Base-by-base conservation (phyloP, 2,329 filamentous ascomycete species). In the Juglanconis sp. region DNA sequence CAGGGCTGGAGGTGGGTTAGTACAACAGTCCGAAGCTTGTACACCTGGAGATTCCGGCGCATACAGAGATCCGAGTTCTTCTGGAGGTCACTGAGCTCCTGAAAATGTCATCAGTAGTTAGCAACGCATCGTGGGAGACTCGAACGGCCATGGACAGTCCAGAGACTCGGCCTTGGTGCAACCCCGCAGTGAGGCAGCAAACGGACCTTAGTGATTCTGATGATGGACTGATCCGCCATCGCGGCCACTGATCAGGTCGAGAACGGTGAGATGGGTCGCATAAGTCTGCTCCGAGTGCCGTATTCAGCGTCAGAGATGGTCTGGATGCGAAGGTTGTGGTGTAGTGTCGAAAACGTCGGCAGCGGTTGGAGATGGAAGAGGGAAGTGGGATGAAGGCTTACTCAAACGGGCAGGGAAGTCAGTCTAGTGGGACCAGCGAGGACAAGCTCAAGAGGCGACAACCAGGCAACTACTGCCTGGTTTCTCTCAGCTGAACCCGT, bases 31-130 rank as follows among this genome's bases (percentile, higher is more conserved):
- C 32, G 34, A 38, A 17, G 34, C 35, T 38, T 59, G 48, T 46
- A 56, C 11, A 6, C 5, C 15, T 24, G 46, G 46, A 40, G 34
- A 8, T 24, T 40, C n/a, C n/a, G 35, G 53, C 31, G 54, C 87
- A 69, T 81, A 94, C 90, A 96, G 38, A 97, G 81, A 74, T 97
- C 93, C 24, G 87, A 84, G 64, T 86, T 89, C 72, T 89, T 89
- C 73, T 96, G 91, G 61, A 97, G 87, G 67, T 95, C 90, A 69
- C 87, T 85, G 66, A 97, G 83, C 78, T 97, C 94, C 89, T 95
- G 49, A n/a, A 51, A 5, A 15, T n/a, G 35, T 8, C 30, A 51
- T 6, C 3, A 34, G 15, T 8, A 53, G 36, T 63, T 56, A 63
- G 58, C 54, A 58, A 50, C 44, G 54, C 63, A 46, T 47, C 36